Evolutionary conservation across 208 protist species (phyloP).

Genomic region (Sergeia podlipaevii): DNA sequence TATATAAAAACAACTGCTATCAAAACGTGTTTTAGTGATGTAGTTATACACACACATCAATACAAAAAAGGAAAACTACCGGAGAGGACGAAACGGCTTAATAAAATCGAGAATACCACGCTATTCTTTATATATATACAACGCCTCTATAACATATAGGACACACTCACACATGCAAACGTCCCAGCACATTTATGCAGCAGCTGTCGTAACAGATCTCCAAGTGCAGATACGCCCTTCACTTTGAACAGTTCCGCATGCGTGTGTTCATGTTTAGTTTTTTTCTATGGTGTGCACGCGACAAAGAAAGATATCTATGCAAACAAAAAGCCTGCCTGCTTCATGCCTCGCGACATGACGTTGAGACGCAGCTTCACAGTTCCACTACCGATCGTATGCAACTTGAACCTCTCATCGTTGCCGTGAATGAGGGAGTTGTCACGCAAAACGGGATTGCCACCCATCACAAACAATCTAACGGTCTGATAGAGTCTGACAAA

Average conservation of each 20-base stretch:
- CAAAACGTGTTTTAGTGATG: no score
- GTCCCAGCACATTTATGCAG: no score
- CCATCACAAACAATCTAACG: slow-evolving; percentile 62
- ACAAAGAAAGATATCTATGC: neutral
- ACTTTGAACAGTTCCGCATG: neutral
- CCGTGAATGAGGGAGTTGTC: slow-evolving; percentile 80
- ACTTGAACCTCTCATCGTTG: slow-evolving; percentile 80
- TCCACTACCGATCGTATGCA: slow-evolving; percentile 74
- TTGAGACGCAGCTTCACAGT: slow-evolving; percentile 67
- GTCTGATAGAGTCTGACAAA: slow-evolving; percentile 55
- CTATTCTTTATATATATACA: no score
- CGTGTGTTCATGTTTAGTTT: neutral
- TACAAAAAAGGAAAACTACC: no score
- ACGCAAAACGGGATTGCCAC: slow-evolving; percentile 74
- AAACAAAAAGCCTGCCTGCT: slow-evolving; percentile 32
- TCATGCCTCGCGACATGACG: slow-evolving; percentile 71
- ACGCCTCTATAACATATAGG: no score
- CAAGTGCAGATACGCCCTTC: neutral
- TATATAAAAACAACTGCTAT: slow-evolving; percentile 4
- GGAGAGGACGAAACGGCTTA: no score
- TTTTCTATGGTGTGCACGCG: neutral
- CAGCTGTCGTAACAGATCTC: no score
- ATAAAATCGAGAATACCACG: no score
- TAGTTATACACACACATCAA: no score
- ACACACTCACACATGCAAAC: no score